Evolutionary conservation across 1,139 yeast genomes (phyloP).

Genomic region (Yamadazyma buinensis): DNA sequence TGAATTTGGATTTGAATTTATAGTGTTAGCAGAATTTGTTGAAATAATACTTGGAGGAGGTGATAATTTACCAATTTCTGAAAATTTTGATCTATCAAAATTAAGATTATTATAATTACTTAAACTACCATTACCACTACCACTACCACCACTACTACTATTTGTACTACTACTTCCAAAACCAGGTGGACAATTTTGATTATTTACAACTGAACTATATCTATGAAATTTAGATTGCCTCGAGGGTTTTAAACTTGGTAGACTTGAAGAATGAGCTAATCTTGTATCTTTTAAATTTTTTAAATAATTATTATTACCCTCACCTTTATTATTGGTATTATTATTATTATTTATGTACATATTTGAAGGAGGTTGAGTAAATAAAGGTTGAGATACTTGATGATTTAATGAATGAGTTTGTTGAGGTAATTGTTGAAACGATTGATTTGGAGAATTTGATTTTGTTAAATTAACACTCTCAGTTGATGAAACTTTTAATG

Average conservation of each 20-base stretch:
- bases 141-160: too few relatives aligned
- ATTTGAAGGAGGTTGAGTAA: too few relatives aligned
- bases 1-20: background rate
- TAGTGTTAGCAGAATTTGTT: constrained; percentile 2
- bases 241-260: constrained; percentile 22
- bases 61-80: constrained; percentile 9
- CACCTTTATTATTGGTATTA: background rate
- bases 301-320: background rate
- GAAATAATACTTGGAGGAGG: constrained; percentile 13
- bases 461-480: constrained; percentile 37
- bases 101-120: too few relatives aligned
- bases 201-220: constrained; percentile 3
- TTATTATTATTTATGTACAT: too few relatives aligned
- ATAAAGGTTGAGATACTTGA: background rate
- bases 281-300: constrained; percentile 10
- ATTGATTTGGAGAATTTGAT: constrained; percentile 18
- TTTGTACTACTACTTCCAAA: too few relatives aligned
- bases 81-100: too few relatives aligned
- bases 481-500: constrained; percentile 40
- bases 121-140: too few relatives aligned
- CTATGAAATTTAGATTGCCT: constrained; percentile 10
- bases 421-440: constrained; percentile 4
- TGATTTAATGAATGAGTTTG: background rate
- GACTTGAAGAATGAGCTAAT: constrained; percentile 40
- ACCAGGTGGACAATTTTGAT: too few relatives aligned